Percentiles rank a stretch among this genome's conserved stretches.
Evolutionary conservation across 179 eudicot genomes (phyloP).

Genomic region (Beta corolliflora): DNA sequence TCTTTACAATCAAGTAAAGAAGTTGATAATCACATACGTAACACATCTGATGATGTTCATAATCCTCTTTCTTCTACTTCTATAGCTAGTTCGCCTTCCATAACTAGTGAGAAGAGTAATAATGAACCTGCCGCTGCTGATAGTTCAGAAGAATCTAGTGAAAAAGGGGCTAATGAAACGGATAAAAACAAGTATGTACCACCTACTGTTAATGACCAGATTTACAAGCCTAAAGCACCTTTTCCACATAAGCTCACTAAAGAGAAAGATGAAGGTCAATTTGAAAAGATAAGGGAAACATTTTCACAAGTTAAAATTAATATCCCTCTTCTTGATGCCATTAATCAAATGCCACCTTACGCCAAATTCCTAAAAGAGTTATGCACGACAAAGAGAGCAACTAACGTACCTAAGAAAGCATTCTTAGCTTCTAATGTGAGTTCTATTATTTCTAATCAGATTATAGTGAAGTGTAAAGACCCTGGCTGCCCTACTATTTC

Average conservation of each 20-base stretch:
- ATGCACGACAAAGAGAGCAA: conserved; percentile 15
- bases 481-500: conserved; percentile 10
- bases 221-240: conserved; percentile 3
- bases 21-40: neutral
- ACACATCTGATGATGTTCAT: neutral
- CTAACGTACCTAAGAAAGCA: conserved; percentile 8
- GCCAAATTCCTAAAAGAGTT: conserved; percentile 3
- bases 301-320: no score
- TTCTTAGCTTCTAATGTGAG: neutral
- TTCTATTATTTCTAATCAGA: neutral
- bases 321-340: no score
- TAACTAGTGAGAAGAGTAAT: neutral
- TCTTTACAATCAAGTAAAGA: neutral
- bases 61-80: neutral
- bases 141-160: no score
- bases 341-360: no score
- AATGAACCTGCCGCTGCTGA: no score
- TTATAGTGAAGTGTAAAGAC: neutral
- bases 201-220: neutral
- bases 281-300: no score
- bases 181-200: no score
- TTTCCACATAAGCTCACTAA: neutral
- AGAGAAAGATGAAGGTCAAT: no score
- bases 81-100: neutral
- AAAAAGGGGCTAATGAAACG: no score